Base-by-base conservation (phyloP, 768 basidiomycete species). In the Floccularia luteovirens region DNA sequence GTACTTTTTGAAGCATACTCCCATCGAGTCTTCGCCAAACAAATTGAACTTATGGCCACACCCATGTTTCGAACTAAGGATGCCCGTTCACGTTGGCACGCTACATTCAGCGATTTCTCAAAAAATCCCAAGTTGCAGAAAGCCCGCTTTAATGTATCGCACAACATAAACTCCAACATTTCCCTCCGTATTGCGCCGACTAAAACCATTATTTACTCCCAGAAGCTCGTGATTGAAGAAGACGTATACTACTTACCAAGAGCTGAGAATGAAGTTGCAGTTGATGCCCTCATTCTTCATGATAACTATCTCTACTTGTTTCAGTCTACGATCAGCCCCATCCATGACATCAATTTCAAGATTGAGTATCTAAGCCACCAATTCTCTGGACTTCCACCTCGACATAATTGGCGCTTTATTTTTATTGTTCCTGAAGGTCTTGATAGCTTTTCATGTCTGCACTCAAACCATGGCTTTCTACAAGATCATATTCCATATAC, bases 201-300 rank as follows among this genome's bases (percentile, higher is more conserved):
- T 28, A 14, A 8, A 8, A 28, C 27, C 14, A 8, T 8, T 14
- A 14, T 28, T 8, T 22, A 23, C 36, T 12, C 6, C 11, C 5
- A 23, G 28, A 27, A 39, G n/a, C 25, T 39, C 22, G 16, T 6
- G 16, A 39, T 39, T 17, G 13, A 39, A 19, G 38, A 39, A 21
- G 17, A 39, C 7, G 17, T 39, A 22, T 39, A 39, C 25, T 39
- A 39, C 24, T 22, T 39, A 17, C 38, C 38, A 12, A 6, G 6
- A 19, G 38, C 38, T 19, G 21, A 28, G 12, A 31, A 39, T 21
- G 38, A 23, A 19, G 23, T 28, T 17, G 38, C 38, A 5, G 11
- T 39, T 19, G 38, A 39, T 27, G 23, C 38, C 10, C 19, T 39
- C 38, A 39, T 39, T 17, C 23, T 39, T 8, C 24, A 27, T 8